Base-by-base conservation (phyloP, 306 rosid genomes). In the Amphicarpaea edgeworthii region DNA sequence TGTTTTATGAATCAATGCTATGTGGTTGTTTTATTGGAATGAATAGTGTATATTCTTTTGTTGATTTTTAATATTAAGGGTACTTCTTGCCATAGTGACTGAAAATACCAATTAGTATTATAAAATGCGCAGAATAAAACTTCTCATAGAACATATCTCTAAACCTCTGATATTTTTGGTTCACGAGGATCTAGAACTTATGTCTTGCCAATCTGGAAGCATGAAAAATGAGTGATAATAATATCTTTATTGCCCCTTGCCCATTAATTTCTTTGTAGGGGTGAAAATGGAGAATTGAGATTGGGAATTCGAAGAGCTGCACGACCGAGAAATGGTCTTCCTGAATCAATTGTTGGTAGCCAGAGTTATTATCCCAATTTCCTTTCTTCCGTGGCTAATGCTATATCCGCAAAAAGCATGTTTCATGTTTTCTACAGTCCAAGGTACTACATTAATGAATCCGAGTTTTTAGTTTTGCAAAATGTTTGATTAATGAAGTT, bases 401-500 rank as follows among this genome's bases (percentile, higher is more conserved):
- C 98, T 73, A 81, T 90, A 79, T 85, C 97, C 34, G 76, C 93
- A 20, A 90, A 85, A 86, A 92, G 93, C 89, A 78, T 77, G 85
- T 94, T 94, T 83, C 95, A 90, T 90, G 96, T 94, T 75, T 90
- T 90, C 90, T 92, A 86, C 88, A 88, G 92, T 80, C 98, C 98
- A 81, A 94, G 98, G 98, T 94, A 90, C 50, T 54, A 46, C 15
- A 43, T 53, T 76, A 42, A 60, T 41, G 38, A 42, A 69, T 74
- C 41, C n/a, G 30, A 30, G 43, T 54, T 67, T 59, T 81, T 62
- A 59, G n/a, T 21, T 73, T 46, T 47, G 11, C 51, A 41, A 75
- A 37, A 64, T 54, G 30, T 58, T 43, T 26, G 42, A n/a, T n/a
- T n/a, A n/a, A n/a, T n/a, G n/a, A n/a, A n/a, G n/a, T n/a, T n/a